Evolutionary conservation across 2,329 filamentous ascomycete genomes (phyloP).

Genomic region (Colletotrichum sp.): DNA sequence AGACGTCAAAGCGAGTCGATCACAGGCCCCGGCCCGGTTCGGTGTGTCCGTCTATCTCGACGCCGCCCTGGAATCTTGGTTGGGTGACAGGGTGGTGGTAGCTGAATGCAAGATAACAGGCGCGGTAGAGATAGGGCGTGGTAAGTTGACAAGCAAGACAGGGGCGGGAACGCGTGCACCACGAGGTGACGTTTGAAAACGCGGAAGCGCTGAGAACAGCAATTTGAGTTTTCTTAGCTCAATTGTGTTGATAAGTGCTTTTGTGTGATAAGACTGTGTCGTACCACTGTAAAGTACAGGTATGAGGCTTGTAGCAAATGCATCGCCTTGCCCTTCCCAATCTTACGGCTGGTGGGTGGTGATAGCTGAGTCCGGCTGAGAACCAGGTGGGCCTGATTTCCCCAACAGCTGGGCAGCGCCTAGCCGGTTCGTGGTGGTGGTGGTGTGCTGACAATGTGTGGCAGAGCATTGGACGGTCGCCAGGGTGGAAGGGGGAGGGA

Average conservation of each 20-base stretch:
- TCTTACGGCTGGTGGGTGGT: background rate
- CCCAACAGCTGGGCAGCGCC: background rate
- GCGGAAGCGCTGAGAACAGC: background rate
- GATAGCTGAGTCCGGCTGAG: slow-evolving; percentile 1
- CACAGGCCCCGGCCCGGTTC: background rate
- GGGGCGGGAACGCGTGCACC: background rate
- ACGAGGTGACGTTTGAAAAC: background rate
- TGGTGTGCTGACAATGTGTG: slow-evolving; percentile 16
- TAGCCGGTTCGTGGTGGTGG: background rate
- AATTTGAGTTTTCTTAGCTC: background rate
- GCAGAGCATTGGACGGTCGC: slow-evolving; percentile 9
- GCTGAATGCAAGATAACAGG: slow-evolving; percentile 13
- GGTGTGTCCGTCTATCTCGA: background rate
- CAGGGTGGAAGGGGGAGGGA: background rate
- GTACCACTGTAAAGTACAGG: slow-evolving; percentile 9
- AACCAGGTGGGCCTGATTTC: background rate
- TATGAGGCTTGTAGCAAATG: background rate
- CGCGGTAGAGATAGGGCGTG: background rate
- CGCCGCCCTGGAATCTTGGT: background rate
- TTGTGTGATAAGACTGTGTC: slow-evolving; percentile 1
- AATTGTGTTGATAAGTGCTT: background rate
- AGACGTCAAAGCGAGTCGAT: slow-evolving; percentile 8
- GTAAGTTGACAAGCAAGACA: background rate
- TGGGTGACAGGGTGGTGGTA: background rate
- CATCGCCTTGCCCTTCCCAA: background rate